Percentiles rank a stretch among this genome's conserved stretches.
Evolutionary conservation across 2,329 filamentous ascomycete species (phyloP).

Genomic region (Emmonsia crescens): DNA sequence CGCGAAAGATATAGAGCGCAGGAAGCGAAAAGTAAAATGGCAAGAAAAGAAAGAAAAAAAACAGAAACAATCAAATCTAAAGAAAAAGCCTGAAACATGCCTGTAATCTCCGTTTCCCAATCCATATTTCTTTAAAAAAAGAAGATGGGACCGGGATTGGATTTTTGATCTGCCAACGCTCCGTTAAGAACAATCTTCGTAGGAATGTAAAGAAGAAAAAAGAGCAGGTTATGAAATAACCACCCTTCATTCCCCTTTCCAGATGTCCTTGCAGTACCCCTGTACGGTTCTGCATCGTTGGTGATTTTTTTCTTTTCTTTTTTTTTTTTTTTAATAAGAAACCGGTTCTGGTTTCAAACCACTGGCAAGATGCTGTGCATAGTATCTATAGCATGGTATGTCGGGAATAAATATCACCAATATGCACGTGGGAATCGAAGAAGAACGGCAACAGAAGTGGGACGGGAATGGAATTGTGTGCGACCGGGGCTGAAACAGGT

Average conservation of each 20-base stretch:
- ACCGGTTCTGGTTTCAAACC: background rate
- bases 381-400: background rate
- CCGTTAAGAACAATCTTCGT: conserved; percentile 65
- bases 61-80: background rate
- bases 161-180: conserved; percentile 60
- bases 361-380: background rate
- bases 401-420: background rate
- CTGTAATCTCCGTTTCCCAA: background rate
- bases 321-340: background rate
- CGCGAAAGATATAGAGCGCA: background rate
- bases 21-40: background rate
- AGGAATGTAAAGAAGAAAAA: conserved; percentile 5
- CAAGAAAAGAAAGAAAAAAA: background rate
- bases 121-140: conserved; percentile 9
- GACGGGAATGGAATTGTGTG: background rate
- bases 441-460: background rate
- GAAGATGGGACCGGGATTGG: conserved; percentile 16
- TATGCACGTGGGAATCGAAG: background rate
- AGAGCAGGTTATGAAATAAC: conserved; percentile 17
- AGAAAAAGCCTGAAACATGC: background rate
- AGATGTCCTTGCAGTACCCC: conserved; percentile 60
- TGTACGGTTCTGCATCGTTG: conserved; percentile 61
- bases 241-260: background rate
- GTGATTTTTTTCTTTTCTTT: conserved; percentile 21
- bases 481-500: background rate